Base-by-base conservation (phyloP, 2,329 filamentous ascomycete species). In the Verticillium dahliae region DNA sequence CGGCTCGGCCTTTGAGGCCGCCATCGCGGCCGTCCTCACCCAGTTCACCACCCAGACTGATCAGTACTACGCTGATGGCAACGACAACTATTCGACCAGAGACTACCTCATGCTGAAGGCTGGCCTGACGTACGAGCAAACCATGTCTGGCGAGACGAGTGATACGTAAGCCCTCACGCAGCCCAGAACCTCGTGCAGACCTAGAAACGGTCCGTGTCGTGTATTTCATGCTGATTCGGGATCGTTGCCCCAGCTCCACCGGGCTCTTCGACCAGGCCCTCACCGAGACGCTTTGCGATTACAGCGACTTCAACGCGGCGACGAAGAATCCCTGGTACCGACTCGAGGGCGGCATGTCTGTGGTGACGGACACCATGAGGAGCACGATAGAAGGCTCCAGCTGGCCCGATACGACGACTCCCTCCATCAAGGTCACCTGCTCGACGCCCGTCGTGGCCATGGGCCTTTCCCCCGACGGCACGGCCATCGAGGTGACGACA, bases 191-290 rank as follows among this genome's bases (percentile, higher is more conserved):
- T 15, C 63, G 61, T 35, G 58, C 66, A 60, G 67, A 60, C 55
- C 60, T 60, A 39, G 39, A 65, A 10, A 67, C 67, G 18, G 66
- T 68, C 37, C 66, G 13, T 41, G 39, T 15, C 13, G 15, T n/a
- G 11, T 15, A 69, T 38, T 68, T 65, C 63, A 37, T 66, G 58
- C 66, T 70, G 62, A 69, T 64, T 9, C 35, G 13, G 35, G 6
- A 37, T n/a, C 15, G 15, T 60, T 60, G 62, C 56, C 55, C 54
- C 62, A 69, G 63, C n/a, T 69, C 68, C 5, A 72, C 71, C 2
- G 65, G 67, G n/a, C 66, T 69, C 41, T 76, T 72, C 59, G 72
- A 75, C 62, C 70, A 74, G 60, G 67, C 71, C n/a, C 70, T 75
- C 60, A 70, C 68, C 34, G 75, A 76, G 63, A 71, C 64, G 34